phyloP scores from a whole-genome alignment of 306 rosid genomes.

The Lathyrus sativus region DNA sequence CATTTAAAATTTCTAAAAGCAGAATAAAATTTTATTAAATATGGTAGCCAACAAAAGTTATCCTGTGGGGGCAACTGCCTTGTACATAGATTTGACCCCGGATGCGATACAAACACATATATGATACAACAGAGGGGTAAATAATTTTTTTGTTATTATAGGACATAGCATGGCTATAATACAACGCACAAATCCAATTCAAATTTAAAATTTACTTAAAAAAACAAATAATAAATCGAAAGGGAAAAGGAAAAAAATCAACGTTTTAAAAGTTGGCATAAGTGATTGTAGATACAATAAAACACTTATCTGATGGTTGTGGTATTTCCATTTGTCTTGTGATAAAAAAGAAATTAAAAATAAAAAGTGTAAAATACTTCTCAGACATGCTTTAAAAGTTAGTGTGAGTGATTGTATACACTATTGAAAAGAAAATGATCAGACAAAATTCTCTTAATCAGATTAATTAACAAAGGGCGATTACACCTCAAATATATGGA shows the following conservation, averaged over 20 bases:
- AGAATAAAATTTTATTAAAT: not conserved
- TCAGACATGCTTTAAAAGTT: not conserved
- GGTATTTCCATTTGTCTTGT: conserved; percentile 7
- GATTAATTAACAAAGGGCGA: not conserved
- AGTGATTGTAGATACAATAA: not conserved
- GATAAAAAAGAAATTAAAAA: not conserved
- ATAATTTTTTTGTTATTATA: not conserved
- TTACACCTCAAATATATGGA: not conserved
- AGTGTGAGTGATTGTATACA: not conserved
- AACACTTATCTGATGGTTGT: conserved; percentile 1
- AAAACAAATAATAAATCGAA: not conserved
- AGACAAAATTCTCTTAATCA: not conserved
- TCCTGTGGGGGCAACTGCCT: not conserved
- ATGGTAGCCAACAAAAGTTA: not conserved
- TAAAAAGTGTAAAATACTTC: not conserved
- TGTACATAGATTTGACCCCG: not conserved
- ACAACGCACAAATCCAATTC: conserved; percentile 4
- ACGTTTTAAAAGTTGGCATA: conserved; percentile 1
- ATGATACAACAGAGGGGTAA: not conserved
- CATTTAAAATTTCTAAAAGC: not conserved
- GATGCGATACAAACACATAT: too few species aligned
- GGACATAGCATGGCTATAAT: conserved; percentile 8
- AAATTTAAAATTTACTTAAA: not conserved
- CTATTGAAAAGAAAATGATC: not conserved
- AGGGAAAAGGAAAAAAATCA: not conserved